Base-by-base conservation (phyloP, 495 filamentous ascomycete species). In the Penicillium maclennaniae region DNA sequence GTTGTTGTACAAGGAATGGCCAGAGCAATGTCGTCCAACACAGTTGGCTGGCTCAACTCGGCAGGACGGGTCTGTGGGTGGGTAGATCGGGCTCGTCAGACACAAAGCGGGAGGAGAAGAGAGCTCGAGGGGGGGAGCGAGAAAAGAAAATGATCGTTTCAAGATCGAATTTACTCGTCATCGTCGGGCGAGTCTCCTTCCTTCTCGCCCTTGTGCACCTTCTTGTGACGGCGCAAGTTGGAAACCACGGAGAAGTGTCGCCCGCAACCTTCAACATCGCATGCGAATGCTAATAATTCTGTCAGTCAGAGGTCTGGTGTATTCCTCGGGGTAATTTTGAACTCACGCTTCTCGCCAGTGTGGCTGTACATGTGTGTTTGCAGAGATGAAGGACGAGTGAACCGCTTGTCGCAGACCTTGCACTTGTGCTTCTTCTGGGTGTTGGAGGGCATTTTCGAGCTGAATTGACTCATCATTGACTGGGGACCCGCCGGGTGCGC, bases 361-460 rank as follows among this genome's bases (percentile, higher is more conserved):
- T 98, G 93, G 68, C 91, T 96, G 73, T 98, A 98, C 85, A 97
- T 97, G 65, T 98, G 93, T 21, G 93, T 98, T 61, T 97, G 95
- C 28, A 98, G 70, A 7, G 93, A 98, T 65, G 92, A 97, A 1
- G 93, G 93, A 37, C 93, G 83, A 9, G 93, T 97, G 69, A 98
- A 98, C 7, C 93, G 84, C 83, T 98, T 98, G 73, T 97, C 93
- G 77, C 93, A 98, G 45, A 98, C 89, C 78, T 97, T 97, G 80
- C 93, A 98, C 74, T 96, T 97, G 76, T 98, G 93, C 79, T 97
- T 98, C 84, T 98, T 98, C 66, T 97, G 92, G 25, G 93, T 91
- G 73, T 88, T 95, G 20, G 91, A 92, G 9, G 90, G 89, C 43
- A 97, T 86, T 69, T 97, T 97, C 41, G 93, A 97, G 76, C 89